Evolutionary conservation across 139 green algal genomes (phyloP), one percentile per base, ranked within the genome.

Genomic region (Coelastrella sp.): DNA sequence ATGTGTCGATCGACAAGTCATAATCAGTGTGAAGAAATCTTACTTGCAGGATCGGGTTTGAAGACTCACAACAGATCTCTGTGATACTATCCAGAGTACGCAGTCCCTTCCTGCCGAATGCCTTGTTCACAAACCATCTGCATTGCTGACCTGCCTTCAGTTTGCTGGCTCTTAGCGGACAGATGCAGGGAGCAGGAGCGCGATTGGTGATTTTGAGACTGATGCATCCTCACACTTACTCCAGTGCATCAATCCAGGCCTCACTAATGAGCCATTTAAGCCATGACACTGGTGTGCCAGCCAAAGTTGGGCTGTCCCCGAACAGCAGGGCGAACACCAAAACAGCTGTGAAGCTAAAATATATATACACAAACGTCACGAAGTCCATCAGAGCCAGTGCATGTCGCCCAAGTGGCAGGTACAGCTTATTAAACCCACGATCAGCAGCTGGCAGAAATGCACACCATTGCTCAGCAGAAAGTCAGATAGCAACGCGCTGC

Each of bases 251-350:
- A 25, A 91, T 91, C 56, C 91, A 70, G 24, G 91, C 92, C 6
- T 72, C 25, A 1, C 91, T 94, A 0, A 96, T 19, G 14, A 94
- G 56, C 91, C 91, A 96, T 75, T 95, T 92, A 19, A 86, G 10
- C n/a, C 24, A 90, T 8, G 93, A 78, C 1, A 96, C 73, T 15
- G 93, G 94, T 0, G 94, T 96, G 7, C 84, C 72, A 9, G 14
- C 35, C 20, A 94, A 92, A 0, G 84, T 20, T 0, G 87, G 90
- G 11, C 58, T 84, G 66, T 96, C 92, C 12, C 93, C 94, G 57
- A 96, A 95, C 9, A 96, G 88, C 17, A 96, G 82, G 20, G 94
- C 68, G 49, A 92, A 90, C 0, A 96, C 84, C 4, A 96, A 27
- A 12, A 91, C 63, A 0, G 85, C 91, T 0, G 92, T 91, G 25